phyloP scores from a whole-genome alignment of 257 asterid genomes.

The Fraxinus pennsylvanica region DNA sequence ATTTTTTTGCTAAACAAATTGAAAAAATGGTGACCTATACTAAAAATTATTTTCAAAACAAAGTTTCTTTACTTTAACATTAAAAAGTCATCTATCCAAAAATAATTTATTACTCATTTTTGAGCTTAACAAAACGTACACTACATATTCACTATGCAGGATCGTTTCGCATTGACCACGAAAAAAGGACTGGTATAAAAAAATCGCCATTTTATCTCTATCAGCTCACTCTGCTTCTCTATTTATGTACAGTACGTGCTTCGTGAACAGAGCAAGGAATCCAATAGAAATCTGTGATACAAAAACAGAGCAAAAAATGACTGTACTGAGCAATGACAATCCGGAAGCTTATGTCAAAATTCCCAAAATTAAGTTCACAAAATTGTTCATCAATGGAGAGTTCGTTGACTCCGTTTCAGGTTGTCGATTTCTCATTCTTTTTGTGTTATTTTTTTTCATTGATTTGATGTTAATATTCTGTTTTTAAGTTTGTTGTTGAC shows the following conservation, averaged over 20 bases:
- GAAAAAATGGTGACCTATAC: too few species aligned
- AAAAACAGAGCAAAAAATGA: conserved; percentile 16
- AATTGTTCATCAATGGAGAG: conserved; percentile 68
- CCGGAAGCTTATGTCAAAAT: conserved; percentile 26
- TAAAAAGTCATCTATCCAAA: too few species aligned
- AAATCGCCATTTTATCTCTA: background rate
- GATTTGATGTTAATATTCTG: background rate
- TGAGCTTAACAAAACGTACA: background rate
- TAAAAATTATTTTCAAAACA: too few species aligned
- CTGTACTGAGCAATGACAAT: conserved; percentile 24
- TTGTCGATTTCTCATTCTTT: background rate
- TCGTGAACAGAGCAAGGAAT: background rate
- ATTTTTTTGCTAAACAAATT: too few species aligned
- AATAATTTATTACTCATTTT: too few species aligned
- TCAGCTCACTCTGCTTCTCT: background rate
- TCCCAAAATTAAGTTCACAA: conserved; percentile 61
- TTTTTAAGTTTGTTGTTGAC: background rate
- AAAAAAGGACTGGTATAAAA: background rate
- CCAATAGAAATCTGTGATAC: background rate
- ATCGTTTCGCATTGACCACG: background rate
- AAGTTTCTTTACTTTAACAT: too few species aligned
- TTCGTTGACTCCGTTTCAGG: conserved; percentile 66
- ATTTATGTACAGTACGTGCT: background rate
- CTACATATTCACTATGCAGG: background rate
- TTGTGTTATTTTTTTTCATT: background rate